These are phyloP conservation scores for Camelina hispida DNA, from an alignment of 345 rosid species.

Conservation along the genomic window DNA sequence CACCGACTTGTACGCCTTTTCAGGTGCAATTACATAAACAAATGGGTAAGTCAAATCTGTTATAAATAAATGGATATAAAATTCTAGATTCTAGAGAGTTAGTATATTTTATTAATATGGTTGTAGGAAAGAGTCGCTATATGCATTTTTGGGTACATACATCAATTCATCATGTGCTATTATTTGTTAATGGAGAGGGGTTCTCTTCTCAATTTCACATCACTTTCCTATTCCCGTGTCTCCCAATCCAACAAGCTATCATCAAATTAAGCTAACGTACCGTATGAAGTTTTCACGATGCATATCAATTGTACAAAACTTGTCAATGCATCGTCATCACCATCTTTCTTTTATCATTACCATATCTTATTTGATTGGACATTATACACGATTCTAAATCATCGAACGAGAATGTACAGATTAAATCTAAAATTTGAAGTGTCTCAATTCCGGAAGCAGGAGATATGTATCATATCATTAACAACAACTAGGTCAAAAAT, in stretches of 20 bases:
- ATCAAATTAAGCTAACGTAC: slow-evolving; percentile 15
- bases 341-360: neutral
- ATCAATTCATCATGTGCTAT: slow-evolving; percentile 19
- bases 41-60: slow-evolving; percentile 20
- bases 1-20: slow-evolving; percentile 39
- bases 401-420: neutral
- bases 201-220: neutral
- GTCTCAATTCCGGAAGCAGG: neutral
- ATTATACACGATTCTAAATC: neutral
- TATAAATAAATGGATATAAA: slow-evolving; percentile 4
- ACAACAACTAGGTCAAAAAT: neutral
- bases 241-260: slow-evolving; percentile 16
- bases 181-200: neutral
- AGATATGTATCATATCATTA: too few relatives aligned
- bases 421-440: neutral
- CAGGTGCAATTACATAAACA: slow-evolving; percentile 31
- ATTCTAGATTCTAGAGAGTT: neutral
- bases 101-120: neutral
- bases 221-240: slow-evolving; percentile 32
- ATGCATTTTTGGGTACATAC: neutral
- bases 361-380: neutral
- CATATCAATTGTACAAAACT: neutral
- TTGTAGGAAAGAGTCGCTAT: neutral
- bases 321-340: slow-evolving; percentile 5
- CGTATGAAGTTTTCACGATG: slow-evolving; percentile 12